phyloP scores from a whole-genome alignment of 1,284 basidiomycete species.

The Cryptococcus sp. region DNA sequence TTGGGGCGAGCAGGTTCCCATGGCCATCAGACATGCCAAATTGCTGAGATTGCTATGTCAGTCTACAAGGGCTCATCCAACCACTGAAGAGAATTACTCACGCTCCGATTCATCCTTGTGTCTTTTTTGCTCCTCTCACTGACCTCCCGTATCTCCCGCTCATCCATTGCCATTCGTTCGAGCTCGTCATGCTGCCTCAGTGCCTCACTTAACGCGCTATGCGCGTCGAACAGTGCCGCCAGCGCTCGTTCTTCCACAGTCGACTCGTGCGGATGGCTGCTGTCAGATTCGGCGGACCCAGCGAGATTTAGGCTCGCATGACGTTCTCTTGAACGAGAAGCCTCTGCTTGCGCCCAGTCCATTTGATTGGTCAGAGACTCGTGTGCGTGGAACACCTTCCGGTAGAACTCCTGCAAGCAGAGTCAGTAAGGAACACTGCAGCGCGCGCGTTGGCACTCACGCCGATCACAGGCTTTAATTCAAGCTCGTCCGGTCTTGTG shows the following conservation, averaged over 20 bases:
- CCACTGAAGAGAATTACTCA: slow-evolving; percentile 18
- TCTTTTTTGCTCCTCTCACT: slow-evolving; percentile 52
- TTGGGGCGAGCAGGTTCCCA: slow-evolving; percentile 8
- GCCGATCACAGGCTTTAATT: slow-evolving; percentile 36
- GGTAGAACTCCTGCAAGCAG: slow-evolving; percentile 48
- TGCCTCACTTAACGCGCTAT: slow-evolving; percentile 38
- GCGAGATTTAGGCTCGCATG: slow-evolving; percentile 22
- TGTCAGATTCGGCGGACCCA: slow-evolving; percentile 7
- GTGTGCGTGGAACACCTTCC: slow-evolving; percentile 48
- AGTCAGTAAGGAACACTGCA: neutral
- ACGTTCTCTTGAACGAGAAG: slow-evolving; percentile 39
- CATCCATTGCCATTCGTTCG: slow-evolving; percentile 39
- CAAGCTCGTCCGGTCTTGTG: slow-evolving; percentile 40
- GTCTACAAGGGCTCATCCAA: neutral
- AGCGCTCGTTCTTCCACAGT: slow-evolving; percentile 45
- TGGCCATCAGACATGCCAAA: slow-evolving; percentile 2
- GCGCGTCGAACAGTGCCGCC: slow-evolving; percentile 44
- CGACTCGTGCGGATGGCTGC: slow-evolving; percentile 7
- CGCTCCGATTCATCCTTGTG: slow-evolving; percentile 42
- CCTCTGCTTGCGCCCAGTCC: slow-evolving; percentile 55
- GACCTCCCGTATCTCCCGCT: slow-evolving; percentile 44
- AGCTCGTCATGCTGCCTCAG: slow-evolving; percentile 49
- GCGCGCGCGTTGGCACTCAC: slow-evolving; percentile 16
- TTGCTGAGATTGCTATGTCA: neutral
- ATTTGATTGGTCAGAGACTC: slow-evolving; percentile 53